Percentiles rank a stretch among this genome's conserved stretches.
phyloP scores from a whole-genome alignment of 176 grass and related monocot species.

The Elymus sibiricus region DNA sequence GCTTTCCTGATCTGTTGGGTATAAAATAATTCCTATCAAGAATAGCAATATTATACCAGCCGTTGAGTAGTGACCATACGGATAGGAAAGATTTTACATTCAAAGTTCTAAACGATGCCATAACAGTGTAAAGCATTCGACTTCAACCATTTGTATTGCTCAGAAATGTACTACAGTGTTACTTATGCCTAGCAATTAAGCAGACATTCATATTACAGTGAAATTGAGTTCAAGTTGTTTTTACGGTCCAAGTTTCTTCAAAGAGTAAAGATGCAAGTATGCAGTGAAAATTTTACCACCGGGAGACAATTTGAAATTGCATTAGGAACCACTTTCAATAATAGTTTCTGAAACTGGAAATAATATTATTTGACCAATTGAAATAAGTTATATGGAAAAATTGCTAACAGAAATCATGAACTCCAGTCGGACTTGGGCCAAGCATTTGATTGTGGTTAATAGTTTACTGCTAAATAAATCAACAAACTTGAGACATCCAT shows the following conservation, averaged over 20 bases:
- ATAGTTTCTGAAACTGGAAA: background rate
- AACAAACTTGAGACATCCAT: background rate
- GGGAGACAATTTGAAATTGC: background rate
- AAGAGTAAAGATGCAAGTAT: background rate
- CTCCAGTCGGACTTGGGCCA: background rate
- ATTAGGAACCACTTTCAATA: background rate
- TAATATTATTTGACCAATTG: background rate
- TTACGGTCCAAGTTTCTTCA: background rate
- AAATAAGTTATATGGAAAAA: background rate
- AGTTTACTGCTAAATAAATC: background rate
- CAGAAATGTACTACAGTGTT: slow-evolving; percentile 1
- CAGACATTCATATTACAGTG: background rate
- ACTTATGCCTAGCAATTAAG: background rate
- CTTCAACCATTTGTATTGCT: background rate
- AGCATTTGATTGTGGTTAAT: background rate
- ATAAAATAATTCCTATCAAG: slow-evolving; percentile 20
- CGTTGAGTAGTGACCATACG: background rate
- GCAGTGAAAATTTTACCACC: background rate
- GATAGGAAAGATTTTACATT: background rate
- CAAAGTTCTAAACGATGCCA: background rate
- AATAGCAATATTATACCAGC: background rate
- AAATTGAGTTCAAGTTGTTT: background rate
- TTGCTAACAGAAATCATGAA: background rate
- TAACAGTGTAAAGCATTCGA: background rate
- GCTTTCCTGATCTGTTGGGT: slow-evolving; percentile 64